Conservation (phyloP, 1,284 basidiomycete species). For the Ceratobasidium sp. region DNA sequence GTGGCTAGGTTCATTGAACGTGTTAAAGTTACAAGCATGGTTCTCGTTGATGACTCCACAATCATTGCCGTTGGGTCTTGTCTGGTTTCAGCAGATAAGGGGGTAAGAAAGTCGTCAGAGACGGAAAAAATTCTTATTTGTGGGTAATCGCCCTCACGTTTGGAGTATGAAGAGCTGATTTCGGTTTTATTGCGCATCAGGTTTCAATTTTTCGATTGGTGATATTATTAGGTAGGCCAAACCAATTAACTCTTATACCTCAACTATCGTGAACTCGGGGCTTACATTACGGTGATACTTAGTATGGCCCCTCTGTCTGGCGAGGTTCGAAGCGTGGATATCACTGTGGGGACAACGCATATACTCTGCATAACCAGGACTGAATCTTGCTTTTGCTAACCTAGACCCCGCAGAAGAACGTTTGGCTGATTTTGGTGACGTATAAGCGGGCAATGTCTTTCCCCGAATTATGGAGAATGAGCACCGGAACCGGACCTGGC, state of each 20-base stretch:
- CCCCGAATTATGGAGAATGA: background rate
- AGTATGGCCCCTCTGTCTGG: background rate
- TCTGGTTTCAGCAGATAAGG: background rate
- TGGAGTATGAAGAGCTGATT: background rate
- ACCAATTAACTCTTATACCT: too few relatives aligned
- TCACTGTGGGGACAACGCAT: background rate
- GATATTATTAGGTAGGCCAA: background rate
- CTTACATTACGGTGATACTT: too few relatives aligned
- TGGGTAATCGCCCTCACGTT: background rate
- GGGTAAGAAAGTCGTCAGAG: background rate
- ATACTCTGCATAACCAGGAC: background rate
- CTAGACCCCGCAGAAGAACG: background rate
- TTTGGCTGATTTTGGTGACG: background rate
- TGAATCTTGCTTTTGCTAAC: too few relatives aligned
- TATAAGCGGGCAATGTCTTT: background rate
- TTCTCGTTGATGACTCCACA: background rate
- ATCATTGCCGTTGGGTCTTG: background rate
- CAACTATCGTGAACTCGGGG: too few relatives aligned
- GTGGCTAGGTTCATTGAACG: background rate
- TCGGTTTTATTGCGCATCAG: background rate
- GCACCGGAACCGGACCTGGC: background rate
- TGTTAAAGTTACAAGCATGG: background rate
- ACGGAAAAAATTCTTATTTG: background rate
- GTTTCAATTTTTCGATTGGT: background rate
- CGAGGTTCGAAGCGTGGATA: background rate